Conservation (phyloP, 257 asterid genomes). For the Sherardia arvensis region DNA sequence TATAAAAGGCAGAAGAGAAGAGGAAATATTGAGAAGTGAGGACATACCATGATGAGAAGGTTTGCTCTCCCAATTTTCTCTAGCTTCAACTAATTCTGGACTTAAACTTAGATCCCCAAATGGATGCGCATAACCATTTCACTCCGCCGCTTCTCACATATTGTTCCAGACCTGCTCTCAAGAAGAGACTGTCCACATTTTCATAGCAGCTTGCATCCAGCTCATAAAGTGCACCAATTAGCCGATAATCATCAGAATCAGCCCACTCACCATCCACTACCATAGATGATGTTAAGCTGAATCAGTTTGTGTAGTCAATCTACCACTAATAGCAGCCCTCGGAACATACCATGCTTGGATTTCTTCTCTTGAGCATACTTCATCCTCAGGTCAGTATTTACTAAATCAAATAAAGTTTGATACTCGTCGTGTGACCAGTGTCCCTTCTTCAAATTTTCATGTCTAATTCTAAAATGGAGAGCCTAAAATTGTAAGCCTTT, state of each 20-base stretch:
- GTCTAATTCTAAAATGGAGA: constrained; percentile 17
- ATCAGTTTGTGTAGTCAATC: constrained; percentile 6
- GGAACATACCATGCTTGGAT: constrained; percentile 21
- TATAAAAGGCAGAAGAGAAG: too few species aligned
- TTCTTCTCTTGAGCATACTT: constrained; percentile 20
- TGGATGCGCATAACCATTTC: too few species aligned
- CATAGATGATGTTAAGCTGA: constrained; percentile 19
- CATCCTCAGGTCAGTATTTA: constrained; percentile 17
- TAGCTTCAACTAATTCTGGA: too few species aligned
- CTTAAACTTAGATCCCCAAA: too few species aligned
- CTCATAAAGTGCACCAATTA: constrained; percentile 15
- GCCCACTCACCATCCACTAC: constrained; percentile 22
- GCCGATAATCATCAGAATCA: constrained; percentile 23
- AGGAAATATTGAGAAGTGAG: too few species aligned
- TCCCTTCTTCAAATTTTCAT: constrained; percentile 10
- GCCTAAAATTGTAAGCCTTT: too few species aligned
- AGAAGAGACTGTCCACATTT: constrained; percentile 24
- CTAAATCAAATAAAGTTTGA: constrained; percentile 23
- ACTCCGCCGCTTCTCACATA: constrained; percentile 24
- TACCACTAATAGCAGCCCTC: constrained; percentile 22
- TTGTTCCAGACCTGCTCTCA: constrained; percentile 22
- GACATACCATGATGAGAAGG: too few species aligned
- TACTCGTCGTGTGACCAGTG: constrained; percentile 27
- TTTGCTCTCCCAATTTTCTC: too few species aligned
- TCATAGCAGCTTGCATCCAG: constrained; percentile 24